Percentiles rank a stretch among this genome's conserved stretches.
Evolutionary conservation across 1,284 basidiomycete genomes (phyloP).

Genomic region (Microbotryum saponariae): DNA sequence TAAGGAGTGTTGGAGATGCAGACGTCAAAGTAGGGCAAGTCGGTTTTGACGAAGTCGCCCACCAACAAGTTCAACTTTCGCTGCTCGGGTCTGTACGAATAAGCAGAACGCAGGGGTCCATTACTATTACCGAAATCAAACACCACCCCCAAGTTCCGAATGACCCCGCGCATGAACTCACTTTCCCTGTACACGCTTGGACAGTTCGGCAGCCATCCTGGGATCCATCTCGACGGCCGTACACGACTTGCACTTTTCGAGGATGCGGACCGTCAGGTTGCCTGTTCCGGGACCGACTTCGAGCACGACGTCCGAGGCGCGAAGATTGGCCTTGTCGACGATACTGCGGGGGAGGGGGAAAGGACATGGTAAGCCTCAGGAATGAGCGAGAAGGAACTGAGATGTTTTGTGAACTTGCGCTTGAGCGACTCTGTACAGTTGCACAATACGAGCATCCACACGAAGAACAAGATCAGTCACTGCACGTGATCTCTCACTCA

Average conservation of each 20-base stretch:
- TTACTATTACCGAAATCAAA: background rate
- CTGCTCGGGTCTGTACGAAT: conserved; percentile 68
- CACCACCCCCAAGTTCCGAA: background rate
- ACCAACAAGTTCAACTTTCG: conserved; percentile 89
- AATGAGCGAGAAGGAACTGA: background rate
- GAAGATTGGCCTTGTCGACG: conserved; percentile 69
- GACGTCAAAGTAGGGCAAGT: conserved; percentile 95
- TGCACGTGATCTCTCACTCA: too few relatives aligned
- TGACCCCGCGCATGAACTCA: conserved; percentile 48
- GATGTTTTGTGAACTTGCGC: conserved; percentile 6
- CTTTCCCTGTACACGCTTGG: conserved; percentile 97
- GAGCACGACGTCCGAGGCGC: conserved; percentile 89
- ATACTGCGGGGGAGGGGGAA: conserved; percentile 21
- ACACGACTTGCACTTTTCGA: conserved; percentile 87
- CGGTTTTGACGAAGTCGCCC: conserved; percentile 95
- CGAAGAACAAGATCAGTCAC: too few relatives aligned
- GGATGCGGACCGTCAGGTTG: conserved; percentile 87
- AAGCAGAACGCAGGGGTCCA: conserved; percentile 7
- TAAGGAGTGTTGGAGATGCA: conserved; percentile 99
- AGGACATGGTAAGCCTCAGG: background rate
- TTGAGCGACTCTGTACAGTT: conserved; percentile 23
- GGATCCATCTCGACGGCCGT: conserved; percentile 98
- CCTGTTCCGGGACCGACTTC: conserved; percentile 99
- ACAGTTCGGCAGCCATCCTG: conserved; percentile 94
- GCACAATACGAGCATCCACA: too few relatives aligned